Percentiles rank a stretch among this genome's conserved stretches.
phyloP scores from a whole-genome alignment of 495 filamentous ascomycete genomes.

The Jackrogersella multiformis region DNA sequence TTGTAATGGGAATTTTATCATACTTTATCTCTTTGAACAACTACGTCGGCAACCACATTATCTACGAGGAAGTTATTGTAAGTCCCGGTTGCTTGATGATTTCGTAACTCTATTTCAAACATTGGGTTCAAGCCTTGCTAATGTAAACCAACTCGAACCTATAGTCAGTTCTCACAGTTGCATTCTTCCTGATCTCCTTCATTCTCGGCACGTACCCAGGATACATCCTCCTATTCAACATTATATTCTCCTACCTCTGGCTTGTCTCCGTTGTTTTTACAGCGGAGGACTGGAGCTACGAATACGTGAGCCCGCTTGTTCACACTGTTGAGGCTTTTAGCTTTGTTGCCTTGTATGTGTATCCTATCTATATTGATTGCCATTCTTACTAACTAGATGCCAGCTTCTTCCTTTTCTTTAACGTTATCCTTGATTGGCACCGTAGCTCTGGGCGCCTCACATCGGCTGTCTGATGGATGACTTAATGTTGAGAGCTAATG shows the following conservation, averaged over 20 bases:
- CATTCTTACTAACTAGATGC: constrained; percentile 48
- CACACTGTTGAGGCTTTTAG: constrained; percentile 67
- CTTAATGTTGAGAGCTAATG: neutral
- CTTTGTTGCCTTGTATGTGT: constrained; percentile 69
- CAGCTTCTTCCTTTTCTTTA: constrained; percentile 64
- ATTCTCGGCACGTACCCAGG: constrained; percentile 61
- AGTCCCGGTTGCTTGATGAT: constrained; percentile 32
- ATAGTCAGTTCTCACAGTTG: constrained; percentile 64
- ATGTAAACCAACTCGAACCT: neutral
- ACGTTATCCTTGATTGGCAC: constrained; percentile 62
- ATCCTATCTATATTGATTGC: neutral
- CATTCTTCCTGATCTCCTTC: constrained; percentile 67
- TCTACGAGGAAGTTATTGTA: constrained; percentile 68
- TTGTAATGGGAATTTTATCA: constrained; percentile 68
- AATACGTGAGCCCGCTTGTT: constrained; percentile 51
- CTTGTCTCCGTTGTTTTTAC: constrained; percentile 69
- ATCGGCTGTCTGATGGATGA: constrained; percentile 20
- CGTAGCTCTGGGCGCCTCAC: constrained; percentile 37
- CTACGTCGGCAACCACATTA: constrained; percentile 55
- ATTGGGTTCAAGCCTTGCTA: constrained; percentile 7
- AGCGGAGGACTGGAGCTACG: constrained; percentile 61
- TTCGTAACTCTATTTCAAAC: neutral
- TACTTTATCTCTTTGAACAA: constrained; percentile 58
- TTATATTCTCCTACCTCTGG: constrained; percentile 73
- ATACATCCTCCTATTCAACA: constrained; percentile 62